These are phyloP conservation scores for Nyctanthes arbortristis DNA, from an alignment of 257 asterid species.

Conservation along the genomic window DNA sequence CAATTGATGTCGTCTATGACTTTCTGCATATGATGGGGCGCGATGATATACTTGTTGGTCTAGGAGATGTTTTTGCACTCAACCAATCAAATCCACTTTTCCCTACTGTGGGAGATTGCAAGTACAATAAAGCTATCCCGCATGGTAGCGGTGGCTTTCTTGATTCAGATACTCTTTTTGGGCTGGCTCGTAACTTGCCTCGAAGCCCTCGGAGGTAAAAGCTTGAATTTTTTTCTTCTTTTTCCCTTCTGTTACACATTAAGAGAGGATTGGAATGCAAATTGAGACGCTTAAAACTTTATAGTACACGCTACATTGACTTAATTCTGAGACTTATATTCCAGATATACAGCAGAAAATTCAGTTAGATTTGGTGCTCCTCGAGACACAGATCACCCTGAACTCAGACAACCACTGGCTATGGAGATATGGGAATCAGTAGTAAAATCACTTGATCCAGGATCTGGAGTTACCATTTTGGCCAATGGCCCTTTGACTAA, in stretches of 20 bases:
- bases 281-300: neutral
- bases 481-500: slow-evolving; percentile 89
- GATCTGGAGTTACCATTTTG: slow-evolving; percentile 64
- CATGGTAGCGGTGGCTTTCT: slow-evolving; percentile 81
- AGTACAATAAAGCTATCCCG: slow-evolving; percentile 70
- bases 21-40: slow-evolving; percentile 95
- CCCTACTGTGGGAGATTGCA: slow-evolving; percentile 76
- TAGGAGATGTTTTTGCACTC: slow-evolving; percentile 65
- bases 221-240: too few relatives aligned
- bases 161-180: slow-evolving; percentile 84
- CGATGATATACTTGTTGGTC: slow-evolving; percentile 80
- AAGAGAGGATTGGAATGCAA: neutral
- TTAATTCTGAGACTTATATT: neutral
- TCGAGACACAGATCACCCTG: slow-evolving; percentile 71
- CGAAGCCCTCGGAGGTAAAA: slow-evolving; percentile 75
- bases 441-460: slow-evolving; percentile 44
- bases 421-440: slow-evolving; percentile 72
- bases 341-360: slow-evolving; percentile 77
- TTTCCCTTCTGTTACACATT: too few relatives aligned
- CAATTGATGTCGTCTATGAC: slow-evolving; percentile 76
- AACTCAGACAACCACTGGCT: slow-evolving; percentile 78
- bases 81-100: slow-evolving; percentile 52
- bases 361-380: slow-evolving; percentile 73
- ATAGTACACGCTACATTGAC: neutral
- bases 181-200: slow-evolving; percentile 76